phyloP scores from a whole-genome alignment of 305 asterid species.

The Solanum hybrid region DNA sequence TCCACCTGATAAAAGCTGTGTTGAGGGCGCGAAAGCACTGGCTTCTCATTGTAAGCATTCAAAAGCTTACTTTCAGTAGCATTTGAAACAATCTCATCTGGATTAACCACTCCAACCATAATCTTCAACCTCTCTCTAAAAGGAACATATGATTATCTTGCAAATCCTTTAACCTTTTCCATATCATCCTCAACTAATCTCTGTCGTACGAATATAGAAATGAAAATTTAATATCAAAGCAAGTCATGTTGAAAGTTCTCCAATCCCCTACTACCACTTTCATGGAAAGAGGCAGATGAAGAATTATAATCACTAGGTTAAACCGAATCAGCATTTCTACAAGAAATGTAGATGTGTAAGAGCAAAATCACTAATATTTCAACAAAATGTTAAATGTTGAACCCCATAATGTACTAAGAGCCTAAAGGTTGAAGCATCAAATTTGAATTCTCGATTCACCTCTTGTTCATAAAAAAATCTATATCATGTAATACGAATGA shows the following conservation, averaged over 20 bases:
- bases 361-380: not conserved
- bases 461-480: not conserved
- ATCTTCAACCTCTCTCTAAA: slow-evolving; percentile 81
- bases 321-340: not conserved
- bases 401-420: not conserved
- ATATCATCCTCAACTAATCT: slow-evolving; percentile 65
- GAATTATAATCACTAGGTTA: not conserved
- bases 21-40: slow-evolving; percentile 95
- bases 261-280: not conserved
- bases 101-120: slow-evolving; percentile 78
- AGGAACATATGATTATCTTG: slow-evolving; percentile 68
- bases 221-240: not conserved
- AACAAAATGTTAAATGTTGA: not conserved
- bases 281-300: not conserved
- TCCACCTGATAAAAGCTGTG: slow-evolving; percentile 72
- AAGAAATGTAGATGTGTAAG: not conserved
- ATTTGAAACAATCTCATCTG: slow-evolving; percentile 70
- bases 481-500: not conserved
- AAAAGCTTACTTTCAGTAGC: slow-evolving; percentile 76
- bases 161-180: slow-evolving; percentile 85
- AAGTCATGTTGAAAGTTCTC: not conserved
- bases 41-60: slow-evolving; percentile 77
- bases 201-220: slow-evolving; percentile 17
- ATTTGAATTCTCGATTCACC: not conserved
- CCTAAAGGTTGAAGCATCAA: not conserved